Base-by-base conservation (phyloP, 345 rosid genomes). In the Populus euphratica region DNA sequence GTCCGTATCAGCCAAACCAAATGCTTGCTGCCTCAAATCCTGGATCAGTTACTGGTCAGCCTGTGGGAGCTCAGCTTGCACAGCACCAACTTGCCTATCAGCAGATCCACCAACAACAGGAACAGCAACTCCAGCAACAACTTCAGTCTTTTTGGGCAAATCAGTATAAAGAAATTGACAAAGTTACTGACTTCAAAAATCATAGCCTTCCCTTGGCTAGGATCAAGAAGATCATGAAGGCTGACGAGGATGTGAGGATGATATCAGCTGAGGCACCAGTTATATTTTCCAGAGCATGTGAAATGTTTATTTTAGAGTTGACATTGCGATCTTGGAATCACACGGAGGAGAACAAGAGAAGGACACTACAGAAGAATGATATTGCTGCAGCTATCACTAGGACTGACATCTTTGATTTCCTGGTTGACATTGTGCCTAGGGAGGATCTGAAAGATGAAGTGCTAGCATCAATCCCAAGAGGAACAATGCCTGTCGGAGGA, bases 181-280 rank as follows among this genome's bases (percentile, higher is more conserved):
- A 88, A 70, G 92, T 91, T 38, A 83, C 90, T 0, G 99, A 93
- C 81, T 95, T 95, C 85, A 95, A 91, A 89, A 91, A 91, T 84
- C 99, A 96, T 74, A 93, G 93, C 87, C 94, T 96, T 81, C 98
- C 99, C 1, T 75, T 95, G 5, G 98, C 98, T 0, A 91, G 99
- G 85, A 95, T 95, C 87, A 95, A 95, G 91, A 95, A 95, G 83
- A 95, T 95, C 91, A 95, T 95, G 99, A 95, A 95, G 82, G 99
- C 99, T 0, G 99, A 95, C 12, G 99, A 95, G 79, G 99, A 95
- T 49, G 99, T 95, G 52, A 90, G 94, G 79, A 95, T 93, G 99
- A 95, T 95, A 77, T 95, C 99, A 0, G 98, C 99, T 2, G 99
- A 95, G 83, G 99, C 99, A 6, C 99, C 99, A 0, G 94, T 95